Base-by-base conservation (phyloP, 768 basidiomycete genomes). In the Calvatia gigantea region DNA sequence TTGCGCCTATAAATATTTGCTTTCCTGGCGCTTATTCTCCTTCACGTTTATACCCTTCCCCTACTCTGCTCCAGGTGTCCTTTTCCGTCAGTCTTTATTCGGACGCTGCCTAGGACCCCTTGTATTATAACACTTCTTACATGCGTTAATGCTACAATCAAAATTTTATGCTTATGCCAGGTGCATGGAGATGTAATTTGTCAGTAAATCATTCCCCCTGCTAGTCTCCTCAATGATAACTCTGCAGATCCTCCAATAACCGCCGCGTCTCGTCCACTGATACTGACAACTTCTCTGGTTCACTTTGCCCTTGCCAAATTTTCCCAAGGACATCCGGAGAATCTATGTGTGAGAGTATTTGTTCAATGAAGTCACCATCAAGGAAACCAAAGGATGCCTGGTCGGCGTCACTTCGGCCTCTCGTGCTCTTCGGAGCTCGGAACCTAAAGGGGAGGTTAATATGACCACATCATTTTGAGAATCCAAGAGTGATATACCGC, bases 321-420 rank as follows among this genome's bases (percentile, higher is more conserved):
- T 75, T 70, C 50, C 77, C 67, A n/a, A 83, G 69, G 21, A 75
- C 68, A 4, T 72, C 63, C 0, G 75, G 69, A 17, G 77, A 70
- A 11, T 63, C 66, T 33, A 72, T 38, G 45, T 76, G 72, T 15
- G 68, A 69, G 50, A 86, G 73, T 67, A 89, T 84, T 17, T 74
- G 70, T 67, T 94, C 90, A 17, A 97, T 65, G 60, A 94, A 89
- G 64, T 91, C 88, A 1, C 94, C 94, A 58, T 97, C 94, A 27
- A 97, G 74, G 76, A 97, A 94, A 14, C 92, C 93, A 37, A 76
- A 78, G 1, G 87, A 78, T 1, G 77, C 61, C 25, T 69, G 62
- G 29, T 86, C 80, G 6, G 78, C 74, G 61, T 90, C 87, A 46
- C 78, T 83, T 21, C 75, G 74, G 6, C 86, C 84, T 21, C 71